Conservation (phyloP, 176 grass and related monocot genomes). For the maize (Zea mays) region DNA sequence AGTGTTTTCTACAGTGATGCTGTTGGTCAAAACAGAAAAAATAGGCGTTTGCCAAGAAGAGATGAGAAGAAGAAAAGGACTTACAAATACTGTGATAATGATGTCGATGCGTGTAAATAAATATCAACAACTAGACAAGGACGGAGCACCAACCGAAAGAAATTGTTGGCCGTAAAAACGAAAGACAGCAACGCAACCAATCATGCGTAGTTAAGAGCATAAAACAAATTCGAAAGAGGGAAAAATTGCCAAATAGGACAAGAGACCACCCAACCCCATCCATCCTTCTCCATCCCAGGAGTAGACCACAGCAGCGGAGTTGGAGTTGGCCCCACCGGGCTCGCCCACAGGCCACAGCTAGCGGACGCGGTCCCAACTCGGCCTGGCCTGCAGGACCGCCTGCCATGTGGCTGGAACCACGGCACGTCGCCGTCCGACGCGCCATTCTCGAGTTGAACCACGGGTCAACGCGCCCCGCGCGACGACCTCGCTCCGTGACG, state of each 20-base stretch:
- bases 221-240: neutral
- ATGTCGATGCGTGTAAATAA: neutral
- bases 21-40: neutral
- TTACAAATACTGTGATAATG: neutral
- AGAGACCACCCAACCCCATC: no score
- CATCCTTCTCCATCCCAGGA: no score
- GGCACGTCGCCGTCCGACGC: conserved; percentile 50
- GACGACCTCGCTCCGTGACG: conserved; percentile 14
- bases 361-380: conserved; percentile 27
- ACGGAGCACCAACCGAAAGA: no score
- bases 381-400: neutral
- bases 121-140: no score
- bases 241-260: no score
- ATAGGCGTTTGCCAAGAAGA: neutral
- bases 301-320: neutral
- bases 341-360: neutral
- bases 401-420: conserved; percentile 36
- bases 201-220: neutral
- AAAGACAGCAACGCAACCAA: conserved; percentile 16
- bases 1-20: neutral
- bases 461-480: conserved; percentile 41
- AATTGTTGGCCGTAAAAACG: no score
- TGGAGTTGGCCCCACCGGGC: neutral
- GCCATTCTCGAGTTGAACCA: conserved; percentile 39
- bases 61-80: neutral